Base-by-base conservation (phyloP, 2,329 filamentous ascomycete species). In the Colletotrichum aenigma region DNA sequence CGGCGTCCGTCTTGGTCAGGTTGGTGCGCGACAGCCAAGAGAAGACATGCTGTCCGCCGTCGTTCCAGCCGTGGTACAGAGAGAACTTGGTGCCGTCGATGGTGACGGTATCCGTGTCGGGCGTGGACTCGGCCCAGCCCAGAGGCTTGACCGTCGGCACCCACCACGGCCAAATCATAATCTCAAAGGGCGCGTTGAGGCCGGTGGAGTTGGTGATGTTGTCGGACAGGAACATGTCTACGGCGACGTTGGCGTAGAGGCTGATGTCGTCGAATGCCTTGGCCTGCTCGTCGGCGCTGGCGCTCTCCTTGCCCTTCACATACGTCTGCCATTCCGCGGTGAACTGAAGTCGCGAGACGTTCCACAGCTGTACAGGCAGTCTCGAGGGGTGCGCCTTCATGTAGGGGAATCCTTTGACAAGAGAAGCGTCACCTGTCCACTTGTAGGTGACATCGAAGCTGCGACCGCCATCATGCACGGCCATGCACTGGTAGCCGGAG, bases 91-190 rank as follows among this genome's bases (percentile, higher is more conserved):
- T 76, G 64, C 74, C 74, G 64, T 76, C 70, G 24, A 76, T 60
- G 48, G 38, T 61, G 10, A 76, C 70, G 56, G 70, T 74, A 24
- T 76, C 74, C 48, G 64, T 68, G 21, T 76, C 70, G n/a, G 74
- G 74, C 2, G 74, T 76, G 16, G 70, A 73, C 43, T 76, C 74
- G 4, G 64, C 74, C 74, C 74, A 76, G 28, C 74, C 74, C 18
- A 76, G 43, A 24, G 74, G 74, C 64, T 74, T 76, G 10, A 76
- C 70, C 10, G 74, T 76, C 21, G 74, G 74, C n/a, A 71, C 71
- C 74, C 74, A 76, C 74, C 74, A 76, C 6, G 70, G 74, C 74
- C 70, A 76, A 36, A 76, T 76, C 74, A 76, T 76, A 18, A 76
- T 76, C 55, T 76, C 74, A 52, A 76, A 68, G 43, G 74, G 74